phyloP scores from a whole-genome alignment of 495 filamentous ascomycete species.

The Xeromyces bisporus region DNA sequence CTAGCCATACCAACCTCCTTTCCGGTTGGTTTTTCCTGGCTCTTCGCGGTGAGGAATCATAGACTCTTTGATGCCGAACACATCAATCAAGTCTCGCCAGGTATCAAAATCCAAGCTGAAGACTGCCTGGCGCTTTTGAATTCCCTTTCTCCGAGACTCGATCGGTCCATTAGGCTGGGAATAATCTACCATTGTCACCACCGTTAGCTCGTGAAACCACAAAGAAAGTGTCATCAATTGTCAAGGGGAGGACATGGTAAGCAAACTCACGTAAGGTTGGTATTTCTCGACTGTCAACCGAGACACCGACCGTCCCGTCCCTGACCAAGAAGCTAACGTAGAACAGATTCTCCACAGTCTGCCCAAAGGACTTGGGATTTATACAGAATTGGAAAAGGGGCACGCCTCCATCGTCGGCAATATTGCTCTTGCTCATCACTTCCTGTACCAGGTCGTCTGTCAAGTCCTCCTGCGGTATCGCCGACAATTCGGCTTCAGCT shows the following conservation, averaged over 20 bases:
- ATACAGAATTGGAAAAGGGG: conserved; percentile 69
- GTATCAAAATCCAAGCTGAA: conserved; percentile 67
- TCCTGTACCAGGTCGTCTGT: conserved; percentile 19
- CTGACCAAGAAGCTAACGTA: conserved; percentile 88
- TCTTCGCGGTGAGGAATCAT: conserved; percentile 75
- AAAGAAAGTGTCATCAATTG: neutral
- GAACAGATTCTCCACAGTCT: conserved; percentile 95
- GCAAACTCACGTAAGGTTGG: conserved; percentile 53
- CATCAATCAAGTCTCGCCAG: conserved; percentile 59
- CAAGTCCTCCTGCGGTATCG: conserved; percentile 17
- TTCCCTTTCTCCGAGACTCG: conserved; percentile 29
- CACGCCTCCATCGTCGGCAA: conserved; percentile 47
- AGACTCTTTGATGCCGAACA: conserved; percentile 54
- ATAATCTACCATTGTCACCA: conserved; percentile 20
- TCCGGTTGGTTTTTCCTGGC: conserved; percentile 31
- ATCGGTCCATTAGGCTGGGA: conserved; percentile 22
- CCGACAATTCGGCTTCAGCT: conserved; percentile 13
- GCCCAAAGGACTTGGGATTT: conserved; percentile 79
- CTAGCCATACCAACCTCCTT: conserved; percentile 63
- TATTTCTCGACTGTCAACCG: conserved; percentile 42
- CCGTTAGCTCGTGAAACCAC: neutral
- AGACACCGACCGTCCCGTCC: conserved; percentile 59
- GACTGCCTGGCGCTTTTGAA: conserved; percentile 64
- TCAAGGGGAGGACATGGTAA: no score
- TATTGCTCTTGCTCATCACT: conserved; percentile 35